These are phyloP conservation scores for Misopates orontium DNA, from an alignment of 257 asterid genomes.

Conservation along the genomic window DNA sequence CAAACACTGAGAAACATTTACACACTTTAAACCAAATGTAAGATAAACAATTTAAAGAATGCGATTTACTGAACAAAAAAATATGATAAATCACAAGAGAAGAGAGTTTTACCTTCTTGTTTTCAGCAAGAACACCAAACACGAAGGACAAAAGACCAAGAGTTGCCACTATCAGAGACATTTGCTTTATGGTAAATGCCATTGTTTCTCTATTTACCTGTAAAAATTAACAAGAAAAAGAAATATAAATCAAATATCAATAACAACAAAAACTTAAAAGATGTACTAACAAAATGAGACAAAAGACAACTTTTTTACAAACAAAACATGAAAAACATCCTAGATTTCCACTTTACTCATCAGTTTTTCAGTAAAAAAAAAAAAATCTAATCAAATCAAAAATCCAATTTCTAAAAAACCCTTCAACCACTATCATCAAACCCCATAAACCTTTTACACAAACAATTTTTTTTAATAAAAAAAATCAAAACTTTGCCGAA, in stretches of 20 bases:
- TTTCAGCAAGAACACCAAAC: constrained; percentile 64
- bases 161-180: constrained; percentile 50
- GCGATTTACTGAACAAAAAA: background rate
- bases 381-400: too few species aligned
- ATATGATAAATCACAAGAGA: background rate
- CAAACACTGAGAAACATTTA: background rate
- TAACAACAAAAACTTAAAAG: background rate
- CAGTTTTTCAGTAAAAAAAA: background rate
- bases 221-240: background rate
- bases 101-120: constrained; percentile 60
- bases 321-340: background rate
- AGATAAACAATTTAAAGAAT: background rate
- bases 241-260: background rate
- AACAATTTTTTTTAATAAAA: background rate
- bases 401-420: too few species aligned
- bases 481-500: background rate
- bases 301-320: background rate
- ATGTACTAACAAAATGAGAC: background rate
- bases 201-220: constrained; percentile 35
- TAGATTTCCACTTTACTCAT: background rate
- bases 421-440: constrained; percentile 2
- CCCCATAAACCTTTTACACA: constrained; percentile 2
- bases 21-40: background rate
- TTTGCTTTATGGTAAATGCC: constrained; percentile 57
- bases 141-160: constrained; percentile 58